Conservation (phyloP, 2,329 filamentous ascomycete species). For the Tolypocladium album region DNA sequence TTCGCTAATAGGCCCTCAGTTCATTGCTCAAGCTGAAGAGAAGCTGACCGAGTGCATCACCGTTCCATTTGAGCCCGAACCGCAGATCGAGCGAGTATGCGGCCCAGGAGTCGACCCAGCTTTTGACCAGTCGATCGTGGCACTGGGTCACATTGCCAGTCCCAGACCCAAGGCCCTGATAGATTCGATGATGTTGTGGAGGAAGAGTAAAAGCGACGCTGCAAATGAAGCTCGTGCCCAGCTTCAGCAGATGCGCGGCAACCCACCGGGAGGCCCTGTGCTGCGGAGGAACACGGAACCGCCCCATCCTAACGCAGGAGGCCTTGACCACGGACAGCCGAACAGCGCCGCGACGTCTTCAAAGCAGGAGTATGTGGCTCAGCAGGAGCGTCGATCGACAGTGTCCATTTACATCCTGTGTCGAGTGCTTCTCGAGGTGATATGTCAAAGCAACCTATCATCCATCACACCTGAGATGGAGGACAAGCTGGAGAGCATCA, state of each 20-base stretch:
- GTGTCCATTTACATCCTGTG: slow-evolving; percentile 96
- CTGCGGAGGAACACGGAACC: slow-evolving; percentile 69
- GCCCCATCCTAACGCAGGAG: slow-evolving; percentile 30
- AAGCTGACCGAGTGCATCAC: slow-evolving; percentile 86
- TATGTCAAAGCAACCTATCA: slow-evolving; percentile 74
- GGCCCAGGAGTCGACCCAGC: slow-evolving; percentile 77
- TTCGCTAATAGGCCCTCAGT: slow-evolving; percentile 34
- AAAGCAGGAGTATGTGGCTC: slow-evolving; percentile 61
- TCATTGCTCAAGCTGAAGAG: slow-evolving; percentile 92
- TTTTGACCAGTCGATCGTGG: slow-evolving; percentile 90
- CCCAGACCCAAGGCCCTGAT: slow-evolving; percentile 92
- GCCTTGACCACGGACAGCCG: slow-evolving; percentile 17
- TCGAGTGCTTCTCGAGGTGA: slow-evolving; percentile 85
- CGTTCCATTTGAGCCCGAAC: slow-evolving; percentile 67
- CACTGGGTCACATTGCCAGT: slow-evolving; percentile 86
- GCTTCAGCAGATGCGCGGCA: slow-evolving; percentile 40
- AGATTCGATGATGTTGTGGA: slow-evolving; percentile 96
- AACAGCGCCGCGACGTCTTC: slow-evolving; percentile 30
- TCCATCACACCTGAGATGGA: slow-evolving; percentile 87
- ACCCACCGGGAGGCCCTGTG: slow-evolving; percentile 36
- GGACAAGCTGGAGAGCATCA: slow-evolving; percentile 86
- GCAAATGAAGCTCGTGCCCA: slow-evolving; percentile 57
- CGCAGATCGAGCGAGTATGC: slow-evolving; percentile 80
- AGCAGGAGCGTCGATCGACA: slow-evolving; percentile 81
- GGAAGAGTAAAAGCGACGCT: slow-evolving; percentile 88